Evolutionary conservation across 2,329 filamentous ascomycete species (phyloP).

Genomic region (Plectosphaerella cucumerina): DNA sequence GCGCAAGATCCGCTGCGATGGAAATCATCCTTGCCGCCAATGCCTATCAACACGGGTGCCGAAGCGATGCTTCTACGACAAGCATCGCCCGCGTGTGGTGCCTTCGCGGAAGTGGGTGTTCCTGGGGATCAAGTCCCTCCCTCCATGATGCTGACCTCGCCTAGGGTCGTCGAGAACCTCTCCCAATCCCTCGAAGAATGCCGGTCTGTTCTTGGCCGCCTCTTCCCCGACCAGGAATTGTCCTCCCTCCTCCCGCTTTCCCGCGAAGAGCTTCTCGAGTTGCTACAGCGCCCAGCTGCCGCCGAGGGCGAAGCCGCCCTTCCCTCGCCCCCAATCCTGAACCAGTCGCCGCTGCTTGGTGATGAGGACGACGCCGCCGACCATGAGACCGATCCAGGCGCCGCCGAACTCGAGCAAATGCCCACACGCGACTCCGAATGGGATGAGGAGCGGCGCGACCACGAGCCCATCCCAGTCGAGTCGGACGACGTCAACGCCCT

Average conservation of each 20-base stretch:
- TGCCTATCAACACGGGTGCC: conserved; percentile 78
- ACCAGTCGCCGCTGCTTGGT: conserved; percentile 39
- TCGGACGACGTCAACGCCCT: conserved; percentile 58
- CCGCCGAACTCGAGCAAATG: conserved; percentile 61
- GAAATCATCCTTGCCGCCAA: conserved; percentile 75
- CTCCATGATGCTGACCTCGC: not conserved
- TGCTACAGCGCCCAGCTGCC: conserved; percentile 44
- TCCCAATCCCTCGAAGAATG: conserved; percentile 65
- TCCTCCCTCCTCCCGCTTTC: conserved; percentile 49
- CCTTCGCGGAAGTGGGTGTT: conserved; percentile 66
- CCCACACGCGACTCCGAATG: conserved; percentile 60
- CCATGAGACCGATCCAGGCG: conserved; percentile 37
- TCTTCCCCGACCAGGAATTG: conserved; percentile 56
- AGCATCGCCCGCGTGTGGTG: conserved; percentile 71
- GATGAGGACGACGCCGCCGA: conserved; percentile 45
- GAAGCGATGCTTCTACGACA: conserved; percentile 76
- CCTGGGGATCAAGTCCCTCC: too few species aligned
- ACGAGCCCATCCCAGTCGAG: conserved; percentile 54
- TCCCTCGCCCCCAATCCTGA: conserved; percentile 46
- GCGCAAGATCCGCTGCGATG: conserved; percentile 58
- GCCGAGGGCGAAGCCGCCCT: conserved; percentile 33
- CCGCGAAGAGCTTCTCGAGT: conserved; percentile 54
- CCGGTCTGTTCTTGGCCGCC: conserved; percentile 55
- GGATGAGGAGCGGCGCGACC: conserved; percentile 58
- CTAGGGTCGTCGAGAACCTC: conserved; percentile 51